A percentile compares a stretch with the other conserved stretches of the same genome.
phyloP scores from a whole-genome alignment of 2,329 filamentous ascomycete species.

The Fusarium sp. region DNA sequence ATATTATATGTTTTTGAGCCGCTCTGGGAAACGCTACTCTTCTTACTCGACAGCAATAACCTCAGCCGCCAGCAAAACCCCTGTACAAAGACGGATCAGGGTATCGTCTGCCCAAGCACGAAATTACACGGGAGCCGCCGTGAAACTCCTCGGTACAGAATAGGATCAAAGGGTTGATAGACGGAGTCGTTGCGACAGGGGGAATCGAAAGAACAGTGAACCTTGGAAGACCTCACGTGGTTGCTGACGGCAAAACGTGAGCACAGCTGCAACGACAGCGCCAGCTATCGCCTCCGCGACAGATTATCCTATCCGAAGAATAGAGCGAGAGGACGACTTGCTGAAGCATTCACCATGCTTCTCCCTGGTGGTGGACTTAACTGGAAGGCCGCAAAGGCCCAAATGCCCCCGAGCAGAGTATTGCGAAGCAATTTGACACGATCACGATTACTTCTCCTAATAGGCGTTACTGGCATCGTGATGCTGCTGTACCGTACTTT shows the following conservation, averaged over 20 bases:
- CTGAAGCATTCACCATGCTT: slow-evolving; percentile 71
- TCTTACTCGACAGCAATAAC: slow-evolving; percentile 23
- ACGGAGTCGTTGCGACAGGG: slow-evolving; percentile 5
- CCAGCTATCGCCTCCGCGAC: slow-evolving; percentile 16
- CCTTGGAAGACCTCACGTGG: slow-evolving; percentile 5
- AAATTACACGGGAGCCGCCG: background rate
- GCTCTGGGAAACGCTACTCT: slow-evolving; percentile 18
- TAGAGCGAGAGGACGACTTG: slow-evolving; percentile 30
- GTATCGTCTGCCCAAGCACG: slow-evolving; percentile 13
- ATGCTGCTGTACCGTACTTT: slow-evolving; percentile 90
- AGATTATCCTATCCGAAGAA: slow-evolving; percentile 1
- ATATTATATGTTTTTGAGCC: slow-evolving; percentile 3
- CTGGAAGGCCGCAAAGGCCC: slow-evolving; percentile 89
- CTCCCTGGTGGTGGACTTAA: slow-evolving; percentile 87
- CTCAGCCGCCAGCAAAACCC: slow-evolving; percentile 24
- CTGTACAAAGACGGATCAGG: slow-evolving; percentile 23
- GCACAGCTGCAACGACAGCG: slow-evolving; percentile 10
- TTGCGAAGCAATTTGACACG: slow-evolving; percentile 76
- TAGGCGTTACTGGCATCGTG: slow-evolving; percentile 75
- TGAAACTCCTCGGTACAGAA: background rate
- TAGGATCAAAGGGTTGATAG: slow-evolving; percentile 6
- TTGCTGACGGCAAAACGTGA: slow-evolving; percentile 12
- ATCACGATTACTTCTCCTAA: slow-evolving; percentile 79
- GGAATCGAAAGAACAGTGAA: background rate
- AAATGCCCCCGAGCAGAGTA: slow-evolving; percentile 79